Base-by-base conservation (phyloP, 164 flowering plant genomes). In the Liquidambar formosana region DNA sequence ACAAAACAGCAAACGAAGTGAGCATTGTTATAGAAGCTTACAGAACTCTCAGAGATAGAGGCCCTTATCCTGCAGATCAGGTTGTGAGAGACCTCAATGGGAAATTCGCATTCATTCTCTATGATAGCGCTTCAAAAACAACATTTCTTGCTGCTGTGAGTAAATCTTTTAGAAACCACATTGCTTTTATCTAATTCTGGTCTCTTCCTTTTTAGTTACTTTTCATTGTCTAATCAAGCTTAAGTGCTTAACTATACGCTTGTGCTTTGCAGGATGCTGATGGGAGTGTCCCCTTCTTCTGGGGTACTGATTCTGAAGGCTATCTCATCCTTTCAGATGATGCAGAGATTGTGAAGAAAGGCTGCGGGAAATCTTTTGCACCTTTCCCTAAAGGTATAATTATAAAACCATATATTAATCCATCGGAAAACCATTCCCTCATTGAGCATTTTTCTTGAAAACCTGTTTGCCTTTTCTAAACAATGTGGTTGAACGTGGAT, bases 41-140 rank as follows among this genome's bases (percentile, higher is more conserved):
- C 80, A 76, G 99, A 73, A 89, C 97, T 53, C 80, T 95, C 46
- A 84, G 99, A 80, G 99, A 95, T 70, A 81, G 99, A 73, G 99
- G 99, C 16, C 99, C 99, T 69, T 95, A 89, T 72, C 94, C 99
- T 63, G 88, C 94, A 14, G 93, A 88, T 66, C 94, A 95, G 73
- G 97, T 93, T 27, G 84, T 90, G 70, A 92, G 90, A 80, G 98
- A 92, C 73, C 71, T 95, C 44, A 76, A 82, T 53, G 98, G 98
- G 66, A 93, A 89, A 59, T 95, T 84, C 65, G 89, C 92, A 1
- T 93, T 95, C 57, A 61, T 91, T 70, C 86, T 95, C 47, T 91
- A 75, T 64, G 99, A 95, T 70, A 75, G 88, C 75, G 57, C 94
- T 65, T 71, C 83, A 0, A 88, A 89, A 67, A 26, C 80, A 57